Base-by-base conservation (phyloP, 2,329 filamentous ascomycete species). In the Apiospora phragmitis region DNA sequence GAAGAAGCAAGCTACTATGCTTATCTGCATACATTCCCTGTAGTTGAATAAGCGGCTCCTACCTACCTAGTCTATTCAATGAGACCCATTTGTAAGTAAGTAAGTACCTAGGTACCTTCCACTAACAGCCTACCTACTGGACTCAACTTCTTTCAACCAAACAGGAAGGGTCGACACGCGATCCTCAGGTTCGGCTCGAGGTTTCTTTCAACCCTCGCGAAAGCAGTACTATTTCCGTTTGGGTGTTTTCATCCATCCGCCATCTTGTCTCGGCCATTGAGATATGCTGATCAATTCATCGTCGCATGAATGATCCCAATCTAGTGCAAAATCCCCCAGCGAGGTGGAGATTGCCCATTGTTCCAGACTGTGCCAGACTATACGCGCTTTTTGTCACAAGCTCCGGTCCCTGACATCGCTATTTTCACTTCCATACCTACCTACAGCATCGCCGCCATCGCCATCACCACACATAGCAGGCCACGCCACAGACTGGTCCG, bases 291-390 rank as follows among this genome's bases (percentile, higher is more conserved):
- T 38, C 55, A 38, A n/a, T 38, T 21, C 18, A 38, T 38, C 18
- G 6, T 62, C 55, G 55, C 32, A 62, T 62, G 55, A 62, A 62
- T 62, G 32, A 62, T 38, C 55, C 24, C 55, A 38, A 38, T 21
- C 18, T 62, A 38, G 55, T 62, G 55, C 55, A 21, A 62, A 62
- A 38, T 62, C 55, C 55, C 55, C 55, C 55, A 62, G 29, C 55
- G 29, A 62, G 55, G 55, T 62, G 55, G 55, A 62, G 55, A 38
- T 38, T 38, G 55, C 55, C 55, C 32, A 29, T n/a, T 32, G 55
- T 62, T n/a, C 55, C 1, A 62, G 55, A 62, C 55, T 38, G 55
- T 32, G 55, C 55, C 55, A 38, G 55, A 32, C 55, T n/a, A 35
- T 12, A 62, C 55, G 55, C 55, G 55, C 55, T 62, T 38, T n/a